Evolutionary conservation across 148 eudicot genomes (phyloP), one percentile per base, ranked within the genome.

Genomic region (Mesembryanthemum crystallinum): DNA sequence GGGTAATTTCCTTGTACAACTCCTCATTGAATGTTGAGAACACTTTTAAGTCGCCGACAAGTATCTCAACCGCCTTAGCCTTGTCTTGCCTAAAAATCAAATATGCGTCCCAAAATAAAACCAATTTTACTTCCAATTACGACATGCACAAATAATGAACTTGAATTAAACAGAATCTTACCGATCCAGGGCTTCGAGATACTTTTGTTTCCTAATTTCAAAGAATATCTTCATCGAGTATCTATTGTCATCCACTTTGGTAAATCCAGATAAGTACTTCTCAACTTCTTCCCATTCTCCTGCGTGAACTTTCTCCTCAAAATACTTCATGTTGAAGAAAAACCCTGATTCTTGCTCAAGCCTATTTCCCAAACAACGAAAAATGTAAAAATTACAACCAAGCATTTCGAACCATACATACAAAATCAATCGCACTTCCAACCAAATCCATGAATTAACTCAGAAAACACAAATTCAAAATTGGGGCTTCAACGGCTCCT

Each of bases 281-380:
- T 93, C 98, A 33, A 93, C 98, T 80, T 93, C 98, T 0, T 93
- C 98, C 98, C 93, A 93, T 77, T 93, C 98, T 64, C 98, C 98
- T 62, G 88, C 86, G 49, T 84, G 92, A 12, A 93, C 96, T 82
- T 86, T 90, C 89, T 93, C 98, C 74, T 90, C 98, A 51, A 93
- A 93, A 81, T 93, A 87, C 74, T 88, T 93, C 87, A 93, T 87
- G 72, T 93, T 93, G 78, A 93, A 93, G 88, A 74, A 91, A 79
- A 93, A 88, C 0, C 96, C 96, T 11, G 98, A 93, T 83, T 93
- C 98, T 79, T 93, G 92, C 76, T 93, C 98, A 57, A 93, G 89
- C 89, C 97, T 92, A 69, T n/a, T n/a, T 60, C 73, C 68, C 18
- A 35, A 72, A 39, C 60, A 67, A 32, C 39, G 63, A 13, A 69